These are phyloP conservation scores for Zygoascus hellenicus DNA, from an alignment of 1,139 yeast genomes.

Conservation along the genomic window DNA sequence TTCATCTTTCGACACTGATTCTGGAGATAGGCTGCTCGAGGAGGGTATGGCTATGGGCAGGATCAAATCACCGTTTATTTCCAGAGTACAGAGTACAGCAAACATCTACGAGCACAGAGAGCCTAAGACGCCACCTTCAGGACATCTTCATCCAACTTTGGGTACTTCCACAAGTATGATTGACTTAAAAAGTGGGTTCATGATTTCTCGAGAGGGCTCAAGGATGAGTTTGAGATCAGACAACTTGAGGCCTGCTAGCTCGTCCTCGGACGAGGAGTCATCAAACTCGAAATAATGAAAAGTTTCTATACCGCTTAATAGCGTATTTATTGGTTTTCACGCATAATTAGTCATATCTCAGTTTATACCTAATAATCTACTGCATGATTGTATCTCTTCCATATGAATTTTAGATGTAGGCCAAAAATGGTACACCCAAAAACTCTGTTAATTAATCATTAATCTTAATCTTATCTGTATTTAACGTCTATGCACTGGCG, in stretches of 20 bases:
- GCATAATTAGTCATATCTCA: no score
- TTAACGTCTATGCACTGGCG: no score
- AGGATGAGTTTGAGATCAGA: constrained; percentile 7
- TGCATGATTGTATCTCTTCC: no score
- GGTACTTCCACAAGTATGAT: constrained; percentile 29
- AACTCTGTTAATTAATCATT: no score
- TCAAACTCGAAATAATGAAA: background rate
- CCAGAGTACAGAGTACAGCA: constrained; percentile 12
- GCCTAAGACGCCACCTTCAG: background rate
- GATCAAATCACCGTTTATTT: constrained; percentile 14
- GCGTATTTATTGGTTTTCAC: no score
- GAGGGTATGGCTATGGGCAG: constrained; percentile 14
- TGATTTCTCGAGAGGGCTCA: constrained; percentile 8
- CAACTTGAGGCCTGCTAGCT: background rate
- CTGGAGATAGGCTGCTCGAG: constrained; percentile 15
- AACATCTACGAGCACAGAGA: constrained; percentile 5
- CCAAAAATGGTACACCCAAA: no score
- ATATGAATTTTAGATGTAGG: no score
- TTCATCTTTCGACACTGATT: constrained; percentile 1
- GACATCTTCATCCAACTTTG: constrained; percentile 12
- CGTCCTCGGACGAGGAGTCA: background rate
- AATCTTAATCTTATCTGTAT: no score
- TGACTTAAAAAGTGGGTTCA: constrained; percentile 20
- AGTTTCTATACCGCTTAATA: no score
- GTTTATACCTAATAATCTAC: no score